A percentile compares a stretch with the other conserved stretches of the same genome.
phyloP scores from a whole-genome alignment of 306 rosid species.

The Quercus gilva region DNA sequence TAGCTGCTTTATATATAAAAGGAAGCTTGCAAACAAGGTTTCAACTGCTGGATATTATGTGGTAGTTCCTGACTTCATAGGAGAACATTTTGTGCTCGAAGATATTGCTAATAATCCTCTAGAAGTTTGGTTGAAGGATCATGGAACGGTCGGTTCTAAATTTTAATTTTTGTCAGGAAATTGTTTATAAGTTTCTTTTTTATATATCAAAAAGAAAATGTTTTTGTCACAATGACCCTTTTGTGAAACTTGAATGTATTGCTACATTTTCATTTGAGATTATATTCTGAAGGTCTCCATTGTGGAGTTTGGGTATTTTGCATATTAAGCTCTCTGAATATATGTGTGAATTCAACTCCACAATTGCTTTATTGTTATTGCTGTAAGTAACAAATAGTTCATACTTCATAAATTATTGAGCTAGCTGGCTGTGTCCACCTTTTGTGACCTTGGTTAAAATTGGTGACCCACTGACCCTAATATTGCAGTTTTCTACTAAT shows the following conservation, averaged over 20 bases:
- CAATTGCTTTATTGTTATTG: not conserved
- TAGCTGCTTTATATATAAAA: no score
- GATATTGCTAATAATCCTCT: conserved; percentile 31
- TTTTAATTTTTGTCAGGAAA: not conserved
- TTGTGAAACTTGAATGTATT: no score
- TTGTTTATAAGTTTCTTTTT: not conserved
- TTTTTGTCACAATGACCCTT: no score
- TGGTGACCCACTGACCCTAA: no score
- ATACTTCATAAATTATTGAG: not conserved
- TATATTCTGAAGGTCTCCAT: no score
- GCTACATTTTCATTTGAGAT: no score
- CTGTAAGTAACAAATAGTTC: not conserved
- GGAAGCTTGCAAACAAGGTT: no score
- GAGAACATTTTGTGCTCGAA: conserved; percentile 50
- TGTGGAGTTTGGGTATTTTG: not conserved
- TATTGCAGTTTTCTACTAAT: no score
- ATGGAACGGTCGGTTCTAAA: conserved; percentile 51
- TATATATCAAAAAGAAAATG: no score
- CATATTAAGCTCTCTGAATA: not conserved
- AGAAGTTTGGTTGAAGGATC: conserved; percentile 53
- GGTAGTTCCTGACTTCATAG: conserved; percentile 67
- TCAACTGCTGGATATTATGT: conserved; percentile 80
- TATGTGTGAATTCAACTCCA: not conserved
- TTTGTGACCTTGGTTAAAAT: no score
- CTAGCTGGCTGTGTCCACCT: not conserved